Conservation (phyloP, 495 filamentous ascomycete genomes). For the Articulospora tetracladia region DNA sequence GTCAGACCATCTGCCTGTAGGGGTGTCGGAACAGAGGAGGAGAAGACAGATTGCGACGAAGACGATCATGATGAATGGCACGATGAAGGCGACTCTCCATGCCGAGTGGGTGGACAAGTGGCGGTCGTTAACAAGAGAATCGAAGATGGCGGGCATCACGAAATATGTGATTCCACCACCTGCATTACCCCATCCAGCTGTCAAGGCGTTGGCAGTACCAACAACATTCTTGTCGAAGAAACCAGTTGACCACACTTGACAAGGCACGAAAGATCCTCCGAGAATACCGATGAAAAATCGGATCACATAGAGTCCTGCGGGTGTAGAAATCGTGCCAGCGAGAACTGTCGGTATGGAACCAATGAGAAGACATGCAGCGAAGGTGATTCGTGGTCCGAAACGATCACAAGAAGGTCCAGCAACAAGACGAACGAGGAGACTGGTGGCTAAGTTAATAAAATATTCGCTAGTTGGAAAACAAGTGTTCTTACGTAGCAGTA, state of each 20-base stretch:
- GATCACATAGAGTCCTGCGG: conserved; percentile 67
- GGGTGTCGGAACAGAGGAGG: conserved; percentile 76
- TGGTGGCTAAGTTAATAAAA: too few species aligned
- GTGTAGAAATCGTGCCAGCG: conserved; percentile 69
- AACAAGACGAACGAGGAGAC: conserved; percentile 74
- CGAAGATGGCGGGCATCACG: conserved; percentile 89
- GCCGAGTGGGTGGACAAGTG: conserved; percentile 62
- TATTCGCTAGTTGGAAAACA: too few species aligned
- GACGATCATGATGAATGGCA: conserved; percentile 76
- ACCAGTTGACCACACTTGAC: conserved; percentile 93
- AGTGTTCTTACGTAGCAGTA: conserved; percentile 65
- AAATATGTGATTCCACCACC: conserved; percentile 83
- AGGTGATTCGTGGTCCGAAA: conserved; percentile 78
- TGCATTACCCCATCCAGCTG: conserved; percentile 84
- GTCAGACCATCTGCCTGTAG: conserved; percentile 78
- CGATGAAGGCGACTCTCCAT: conserved; percentile 81
- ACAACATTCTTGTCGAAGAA: conserved; percentile 97
- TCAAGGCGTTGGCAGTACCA: conserved; percentile 83
- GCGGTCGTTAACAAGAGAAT: conserved; percentile 62
- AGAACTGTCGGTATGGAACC: conserved; percentile 82
- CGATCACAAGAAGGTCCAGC: conserved; percentile 82
- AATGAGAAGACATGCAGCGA: conserved; percentile 67
- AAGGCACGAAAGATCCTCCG: conserved; percentile 87
- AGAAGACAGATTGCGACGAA: conserved; percentile 63
- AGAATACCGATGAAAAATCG: conserved; percentile 95